Evolutionary conservation across 495 filamentous ascomycete genomes (phyloP).

Genomic region (Aspergillus avenaceus): DNA sequence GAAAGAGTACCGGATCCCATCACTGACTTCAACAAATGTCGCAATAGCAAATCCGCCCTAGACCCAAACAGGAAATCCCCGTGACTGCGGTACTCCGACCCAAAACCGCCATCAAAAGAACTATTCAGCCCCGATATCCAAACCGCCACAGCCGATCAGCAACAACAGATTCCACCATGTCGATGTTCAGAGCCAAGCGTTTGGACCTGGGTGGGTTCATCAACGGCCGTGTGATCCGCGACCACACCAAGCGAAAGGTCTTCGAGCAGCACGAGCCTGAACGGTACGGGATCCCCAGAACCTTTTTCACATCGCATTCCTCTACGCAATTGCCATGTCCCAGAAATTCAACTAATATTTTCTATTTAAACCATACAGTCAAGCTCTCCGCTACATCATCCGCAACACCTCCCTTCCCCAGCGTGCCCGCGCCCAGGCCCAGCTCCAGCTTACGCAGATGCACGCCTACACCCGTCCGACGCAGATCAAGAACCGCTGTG

Average conservation of each 20-base stretch:
- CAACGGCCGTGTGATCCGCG: constrained; percentile 80
- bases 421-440: constrained; percentile 79
- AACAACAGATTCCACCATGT: constrained; percentile 45
- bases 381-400: constrained; percentile 93
- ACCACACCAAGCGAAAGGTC: constrained; percentile 92
- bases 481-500: constrained; percentile 89
- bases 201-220: constrained; percentile 81
- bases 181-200: constrained; percentile 80
- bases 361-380: constrained; percentile 45
- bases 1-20: too few relatives aligned
- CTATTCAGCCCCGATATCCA: background rate
- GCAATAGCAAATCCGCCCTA: constrained; percentile 21
- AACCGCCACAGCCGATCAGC: background rate
- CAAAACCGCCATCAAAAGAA: constrained; percentile 1
- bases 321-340: background rate
- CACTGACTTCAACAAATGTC: too few relatives aligned
- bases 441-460: constrained; percentile 91
- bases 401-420: constrained; percentile 83
- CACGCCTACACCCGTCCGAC: constrained; percentile 88
- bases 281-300: constrained; percentile 50
- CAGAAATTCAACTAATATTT: background rate
- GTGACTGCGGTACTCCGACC: constrained; percentile 18
- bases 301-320: background rate
- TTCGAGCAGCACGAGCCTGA: constrained; percentile 81
- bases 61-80: constrained; percentile 26